Evolutionary conservation across 768 basidiomycete species (phyloP), one percentile per base, ranked within the genome.

Genomic region (Leucocoprinus leucothites): DNA sequence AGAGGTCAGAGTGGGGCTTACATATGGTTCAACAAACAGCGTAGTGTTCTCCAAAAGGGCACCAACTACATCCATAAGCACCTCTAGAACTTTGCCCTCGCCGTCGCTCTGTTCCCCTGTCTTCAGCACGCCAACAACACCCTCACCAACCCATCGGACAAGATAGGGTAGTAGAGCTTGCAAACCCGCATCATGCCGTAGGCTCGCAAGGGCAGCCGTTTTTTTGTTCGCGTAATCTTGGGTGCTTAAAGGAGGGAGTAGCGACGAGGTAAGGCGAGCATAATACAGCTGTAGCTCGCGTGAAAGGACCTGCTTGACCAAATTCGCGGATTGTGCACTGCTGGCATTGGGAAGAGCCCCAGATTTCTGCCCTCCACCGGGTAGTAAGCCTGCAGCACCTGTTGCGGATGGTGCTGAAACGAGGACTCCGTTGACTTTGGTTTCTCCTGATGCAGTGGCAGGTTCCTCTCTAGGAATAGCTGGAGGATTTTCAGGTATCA

Each of bases 401-500:
- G 62, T 54, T 31, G 68, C 48, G 54, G 66, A 24, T 70, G 65
- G 60, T 28, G 63, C 64, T 6, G 65, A 60, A 35, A 67, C 66
- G n/a, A 43, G 22, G 24, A 26, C 40, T 3, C 54, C 54, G 19
- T 56, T 56, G 28, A 56, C 47, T n/a, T 56, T 56, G 13, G 40
- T 49, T 49, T 49, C 54, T 14, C 47, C 47, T 7, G 47, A 1
- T n/a, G 48, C 40, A 6, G 38, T 22, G 5, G 51, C 74, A 22
- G 68, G 62, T 53, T 86, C 84, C 60, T 61, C 60, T 22, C 81
- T 75, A 0, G 87, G 85, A 42, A 89, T 75, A 1, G 87, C 85
- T n/a, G 91, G 88, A 0, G 94, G 94, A 67, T 98, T 98, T 67
- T 97, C 93, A 11, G 92, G 91, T 48, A 96, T 90, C n/a, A 93